Percentiles rank a stretch among this genome's conserved stretches.
Evolutionary conservation across 345 rosid genomes (phyloP).

Genomic region (Sisymbrium irio): DNA sequence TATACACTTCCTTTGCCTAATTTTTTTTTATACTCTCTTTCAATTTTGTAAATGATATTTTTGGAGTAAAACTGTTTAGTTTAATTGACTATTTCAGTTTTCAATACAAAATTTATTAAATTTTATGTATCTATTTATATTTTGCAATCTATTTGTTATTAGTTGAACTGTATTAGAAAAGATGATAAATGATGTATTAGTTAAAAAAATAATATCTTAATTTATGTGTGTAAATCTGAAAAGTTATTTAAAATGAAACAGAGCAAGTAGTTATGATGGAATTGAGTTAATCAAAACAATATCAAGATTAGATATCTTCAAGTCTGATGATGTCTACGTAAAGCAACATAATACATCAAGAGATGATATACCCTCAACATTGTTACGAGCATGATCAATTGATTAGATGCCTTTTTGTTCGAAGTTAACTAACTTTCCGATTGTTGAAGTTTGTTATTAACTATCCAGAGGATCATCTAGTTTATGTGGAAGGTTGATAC

Average conservation of each 20-base stretch:
- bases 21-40: no score
- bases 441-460: constrained; percentile 16
- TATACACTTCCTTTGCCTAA: neutral
- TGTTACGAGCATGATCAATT: neutral
- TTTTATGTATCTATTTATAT: no score
- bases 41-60: no score
- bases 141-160: no score
- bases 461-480: constrained; percentile 15
- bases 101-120: no score
- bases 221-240: no score
- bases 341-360: neutral
- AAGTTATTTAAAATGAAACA: no score
- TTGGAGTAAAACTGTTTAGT: no score
- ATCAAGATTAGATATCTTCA: neutral
- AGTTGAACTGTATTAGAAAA: no score
- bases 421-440: neutral
- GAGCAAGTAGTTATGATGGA: neutral
- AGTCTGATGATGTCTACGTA: neutral
- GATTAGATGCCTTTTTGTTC: neutral
- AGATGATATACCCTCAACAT: neutral
- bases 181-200: no score
- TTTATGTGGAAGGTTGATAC: constrained; percentile 25
- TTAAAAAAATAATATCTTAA: no score
- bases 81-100: no score
- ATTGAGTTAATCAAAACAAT: neutral